phyloP scores from a whole-genome alignment of 768 basidiomycete species.

The Mycena belliarum region DNA sequence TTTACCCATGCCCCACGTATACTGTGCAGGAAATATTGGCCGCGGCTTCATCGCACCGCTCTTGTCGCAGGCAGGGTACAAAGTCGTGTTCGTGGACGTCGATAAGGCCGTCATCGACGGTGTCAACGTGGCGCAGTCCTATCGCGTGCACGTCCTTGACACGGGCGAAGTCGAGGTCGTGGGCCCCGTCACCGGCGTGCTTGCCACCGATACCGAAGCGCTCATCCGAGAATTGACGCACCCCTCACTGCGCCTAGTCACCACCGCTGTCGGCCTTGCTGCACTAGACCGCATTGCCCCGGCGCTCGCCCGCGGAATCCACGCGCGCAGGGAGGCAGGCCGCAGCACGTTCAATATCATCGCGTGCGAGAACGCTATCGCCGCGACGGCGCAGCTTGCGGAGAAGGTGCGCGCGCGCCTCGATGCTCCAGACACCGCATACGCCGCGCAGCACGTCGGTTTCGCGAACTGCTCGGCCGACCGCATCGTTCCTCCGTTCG shows the following conservation, averaged over 20 bases:
- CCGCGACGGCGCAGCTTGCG: slow-evolving; percentile 33
- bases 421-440: slow-evolving; percentile 27
- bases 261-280: slow-evolving; percentile 37
- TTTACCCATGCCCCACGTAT: too few relatives aligned
- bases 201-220: slow-evolving; percentile 17
- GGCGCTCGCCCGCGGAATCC: slow-evolving; percentile 34
- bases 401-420: slow-evolving; percentile 31
- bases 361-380: slow-evolving; percentile 43
- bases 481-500: slow-evolving; percentile 34
- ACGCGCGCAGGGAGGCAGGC: slow-evolving; percentile 26
- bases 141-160: slow-evolving; percentile 35
- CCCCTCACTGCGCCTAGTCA: slow-evolving; percentile 29
- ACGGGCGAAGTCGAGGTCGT: slow-evolving; percentile 5
- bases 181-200: slow-evolving; percentile 17
- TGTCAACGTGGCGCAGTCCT: slow-evolving; percentile 31
- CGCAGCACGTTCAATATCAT: slow-evolving; percentile 34
- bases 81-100: slow-evolving; percentile 38
- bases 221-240: slow-evolving; percentile 17
- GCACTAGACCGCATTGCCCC: slow-evolving; percentile 36
- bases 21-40: slow-evolving; percentile 34
- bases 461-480: slow-evolving; percentile 45
- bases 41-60: slow-evolving; percentile 41
- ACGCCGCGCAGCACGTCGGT: slow-evolving; percentile 33
- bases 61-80: slow-evolving; percentile 36
- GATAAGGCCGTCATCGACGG: slow-evolving; percentile 32